Conservation (phyloP, 2,329 filamentous ascomycete genomes). For the Trichoderma polysporum region DNA sequence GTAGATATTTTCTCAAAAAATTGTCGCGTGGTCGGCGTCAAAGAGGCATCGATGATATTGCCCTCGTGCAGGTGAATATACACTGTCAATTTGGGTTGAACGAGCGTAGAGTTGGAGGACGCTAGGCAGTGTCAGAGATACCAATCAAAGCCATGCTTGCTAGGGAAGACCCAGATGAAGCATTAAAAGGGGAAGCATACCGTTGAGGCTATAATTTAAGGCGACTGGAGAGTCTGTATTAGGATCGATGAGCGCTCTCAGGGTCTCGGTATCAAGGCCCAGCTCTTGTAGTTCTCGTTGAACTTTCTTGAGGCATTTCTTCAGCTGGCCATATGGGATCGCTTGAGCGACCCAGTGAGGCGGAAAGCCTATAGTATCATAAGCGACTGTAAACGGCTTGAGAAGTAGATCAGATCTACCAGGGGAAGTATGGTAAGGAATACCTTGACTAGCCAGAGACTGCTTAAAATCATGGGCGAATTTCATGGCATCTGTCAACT, state of each 20-base stretch:
- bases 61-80: constrained; percentile 66
- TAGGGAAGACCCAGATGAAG: neutral
- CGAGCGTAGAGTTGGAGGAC: constrained; percentile 42
- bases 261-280: constrained; percentile 69
- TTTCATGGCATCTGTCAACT: constrained; percentile 62
- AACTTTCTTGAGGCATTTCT: constrained; percentile 85
- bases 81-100: constrained; percentile 69
- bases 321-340: constrained; percentile 80
- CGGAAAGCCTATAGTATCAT: constrained; percentile 59
- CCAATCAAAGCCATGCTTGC: neutral
- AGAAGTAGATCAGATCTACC: neutral
- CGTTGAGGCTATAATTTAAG: constrained; percentile 57
- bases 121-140: constrained; percentile 23
- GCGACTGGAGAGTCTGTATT: constrained; percentile 47
- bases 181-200: constrained; percentile 32
- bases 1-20: constrained; percentile 62
- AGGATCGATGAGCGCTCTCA: constrained; percentile 62
- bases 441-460: constrained; percentile 62
- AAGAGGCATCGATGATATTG: constrained; percentile 64
- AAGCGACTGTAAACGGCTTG: neutral
- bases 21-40: constrained; percentile 63
- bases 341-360: constrained; percentile 69
- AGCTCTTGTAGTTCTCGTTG: constrained; percentile 67
- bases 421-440: neutral
- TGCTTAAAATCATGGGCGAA: constrained; percentile 78